Evolutionary conservation across 495 filamentous ascomycete genomes (phyloP).

Genomic region (Cercophora newfieldiana): DNA sequence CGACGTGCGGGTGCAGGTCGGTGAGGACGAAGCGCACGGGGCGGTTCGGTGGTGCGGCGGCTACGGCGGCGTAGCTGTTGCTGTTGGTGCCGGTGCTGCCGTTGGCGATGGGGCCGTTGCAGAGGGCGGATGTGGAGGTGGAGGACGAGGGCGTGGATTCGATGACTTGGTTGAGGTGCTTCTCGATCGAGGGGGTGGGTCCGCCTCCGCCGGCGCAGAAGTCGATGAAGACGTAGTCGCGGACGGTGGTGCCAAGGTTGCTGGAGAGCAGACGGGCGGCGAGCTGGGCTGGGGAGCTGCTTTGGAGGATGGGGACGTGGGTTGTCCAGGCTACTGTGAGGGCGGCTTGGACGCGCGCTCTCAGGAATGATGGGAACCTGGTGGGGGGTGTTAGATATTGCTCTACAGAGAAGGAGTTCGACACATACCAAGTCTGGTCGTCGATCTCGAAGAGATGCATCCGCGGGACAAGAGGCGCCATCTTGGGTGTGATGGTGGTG

Average conservation of each 20-base stretch:
- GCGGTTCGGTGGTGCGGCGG: slow-evolving; percentile 16
- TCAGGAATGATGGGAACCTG: slow-evolving; percentile 56
- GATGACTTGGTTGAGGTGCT: slow-evolving; percentile 50
- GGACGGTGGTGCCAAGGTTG: slow-evolving; percentile 41
- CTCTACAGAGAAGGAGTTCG: neutral
- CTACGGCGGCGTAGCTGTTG: slow-evolving; percentile 13
- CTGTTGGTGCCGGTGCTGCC: slow-evolving; percentile 2
- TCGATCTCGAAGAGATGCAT: slow-evolving; percentile 59
- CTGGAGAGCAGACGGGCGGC: slow-evolving; percentile 49
- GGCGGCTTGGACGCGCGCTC: slow-evolving; percentile 51
- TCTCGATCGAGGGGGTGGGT: slow-evolving; percentile 64
- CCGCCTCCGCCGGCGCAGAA: slow-evolving; percentile 75
- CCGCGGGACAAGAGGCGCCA: slow-evolving; percentile 52
- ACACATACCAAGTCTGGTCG: slow-evolving; percentile 51
- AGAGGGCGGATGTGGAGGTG: neutral
- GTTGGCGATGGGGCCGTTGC: slow-evolving; percentile 27
- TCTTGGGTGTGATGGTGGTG: slow-evolving; percentile 23
- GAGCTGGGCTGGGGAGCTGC: slow-evolving; percentile 45
- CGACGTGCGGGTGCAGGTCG: slow-evolving; percentile 66
- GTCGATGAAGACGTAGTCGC: slow-evolving; percentile 61
- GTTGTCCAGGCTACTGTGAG: slow-evolving; percentile 54
- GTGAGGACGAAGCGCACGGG: slow-evolving; percentile 64
- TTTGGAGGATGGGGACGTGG: slow-evolving; percentile 46
- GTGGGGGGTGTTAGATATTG: neutral
- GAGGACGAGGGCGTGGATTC: slow-evolving; percentile 8